Base-by-base conservation (phyloP, 805 yeast genomes). In the Tetrapisispora phaffii region DNA sequence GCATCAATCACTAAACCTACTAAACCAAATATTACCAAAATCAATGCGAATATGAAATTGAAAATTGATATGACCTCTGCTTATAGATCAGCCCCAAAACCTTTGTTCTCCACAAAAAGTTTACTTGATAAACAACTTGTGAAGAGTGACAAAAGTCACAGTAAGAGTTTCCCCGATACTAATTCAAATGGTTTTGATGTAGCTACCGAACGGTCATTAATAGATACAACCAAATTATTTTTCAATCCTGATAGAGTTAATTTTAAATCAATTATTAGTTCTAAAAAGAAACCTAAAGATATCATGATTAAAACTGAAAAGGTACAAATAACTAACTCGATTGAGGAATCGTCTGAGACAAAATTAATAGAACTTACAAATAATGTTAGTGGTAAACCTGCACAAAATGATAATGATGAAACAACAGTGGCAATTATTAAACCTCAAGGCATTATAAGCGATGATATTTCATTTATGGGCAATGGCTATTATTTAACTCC, bases 401-500 rank as follows among this genome's bases (percentile, higher is more conserved):
- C 33, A 2, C 10, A 8, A 20, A 23, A 22, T 17, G 21, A 24
- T 12, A 34, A 21, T 15, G 13, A 12, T 12, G 17, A 41, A 5
- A n/a, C 31, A 10, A 10, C n/a, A 15, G 16, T 16, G 8, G 15
- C 16, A n/a, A 16, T 35, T 3, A 19, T 15, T 13, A 39, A 40
- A 24, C 47, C 52, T 10, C 50, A 45, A 16, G 60, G 59, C 15
- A 55, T 57, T 26, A 50, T 51, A 7, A 58, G 60, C 1, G 74
- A 69, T 41, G 70, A 70, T 39, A 69, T 66, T 39, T 70, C 75
- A 41, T 69, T 71, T 24, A 79, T 81, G 45, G 80, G 78, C 7
- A 76, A 82, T 35, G 96, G 89, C 4, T 90, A 88, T 64, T 90
- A 94, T 86, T 80, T 80, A 44, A 75, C 84, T 6, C 97, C 97